Percentiles rank a stretch among this genome's conserved stretches.
Evolutionary conservation across 805 yeast genomes (phyloP).

Genomic region (Yamadazyma scolyti): DNA sequence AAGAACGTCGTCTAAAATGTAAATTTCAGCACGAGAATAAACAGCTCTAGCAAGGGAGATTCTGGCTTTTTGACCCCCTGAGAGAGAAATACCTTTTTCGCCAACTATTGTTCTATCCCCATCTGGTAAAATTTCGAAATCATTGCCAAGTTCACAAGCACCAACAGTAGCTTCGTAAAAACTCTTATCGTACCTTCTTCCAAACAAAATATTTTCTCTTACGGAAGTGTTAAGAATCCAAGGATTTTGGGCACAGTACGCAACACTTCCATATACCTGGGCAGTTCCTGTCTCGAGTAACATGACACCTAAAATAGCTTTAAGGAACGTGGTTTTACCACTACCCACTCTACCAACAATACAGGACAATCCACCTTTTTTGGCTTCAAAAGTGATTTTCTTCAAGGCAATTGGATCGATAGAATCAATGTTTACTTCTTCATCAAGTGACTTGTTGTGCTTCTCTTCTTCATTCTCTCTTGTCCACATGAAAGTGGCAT

Average conservation of each 20-base stretch:
- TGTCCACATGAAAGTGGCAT: conserved; percentile 32
- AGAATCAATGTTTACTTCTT: conserved; percentile 22
- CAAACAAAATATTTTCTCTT: conserved; percentile 37
- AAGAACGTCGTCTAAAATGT: conserved; percentile 38
- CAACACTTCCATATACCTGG: conserved; percentile 29
- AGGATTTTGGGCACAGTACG: conserved; percentile 38
- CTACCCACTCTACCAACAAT: conserved; percentile 41
- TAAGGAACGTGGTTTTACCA: conserved; percentile 36
- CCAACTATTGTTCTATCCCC: conserved; percentile 42
- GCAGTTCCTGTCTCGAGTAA: conserved; percentile 47
- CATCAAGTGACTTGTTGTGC: conserved; percentile 16
- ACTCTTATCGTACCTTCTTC: conserved; percentile 25
- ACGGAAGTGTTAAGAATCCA: conserved; percentile 41
- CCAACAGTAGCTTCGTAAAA: conserved; percentile 30
- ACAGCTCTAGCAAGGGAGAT: conserved; percentile 41
- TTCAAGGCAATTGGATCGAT: conserved; percentile 24
- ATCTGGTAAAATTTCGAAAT: conserved; percentile 33
- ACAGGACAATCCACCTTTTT: conserved; percentile 34
- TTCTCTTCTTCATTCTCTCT: conserved; percentile 7
- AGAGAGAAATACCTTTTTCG: conserved; percentile 39
- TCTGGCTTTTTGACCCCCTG: conserved; percentile 44
- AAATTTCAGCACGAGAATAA: conserved; percentile 36
- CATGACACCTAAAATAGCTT: conserved; percentile 30
- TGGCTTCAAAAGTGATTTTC: conserved; percentile 29
- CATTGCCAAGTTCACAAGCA: conserved; percentile 36